Evolutionary conservation across 2,329 filamentous ascomycete genomes (phyloP).

Genomic region (Colletotrichum spinosum): DNA sequence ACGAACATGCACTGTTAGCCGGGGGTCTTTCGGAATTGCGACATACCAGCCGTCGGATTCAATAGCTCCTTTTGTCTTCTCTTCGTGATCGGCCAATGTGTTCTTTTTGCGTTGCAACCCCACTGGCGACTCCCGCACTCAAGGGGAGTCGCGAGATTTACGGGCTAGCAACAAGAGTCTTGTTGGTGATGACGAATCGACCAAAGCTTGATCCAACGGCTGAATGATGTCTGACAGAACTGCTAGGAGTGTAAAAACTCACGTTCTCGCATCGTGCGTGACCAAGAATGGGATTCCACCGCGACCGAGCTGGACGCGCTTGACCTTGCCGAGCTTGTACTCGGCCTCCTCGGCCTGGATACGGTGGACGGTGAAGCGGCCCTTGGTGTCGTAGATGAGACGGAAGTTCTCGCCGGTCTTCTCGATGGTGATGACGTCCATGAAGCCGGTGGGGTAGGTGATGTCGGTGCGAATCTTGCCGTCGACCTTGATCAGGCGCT

Average conservation of each 20-base stretch:
- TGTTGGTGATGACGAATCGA: conserved; percentile 58
- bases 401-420: conserved; percentile 99
- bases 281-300: conserved; percentile 99
- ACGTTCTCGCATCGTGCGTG: conserved; percentile 99
- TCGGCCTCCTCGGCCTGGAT: conserved; percentile 98
- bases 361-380: conserved; percentile 99
- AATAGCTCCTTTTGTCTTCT: conserved; percentile 47
- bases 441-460: conserved; percentile 98
- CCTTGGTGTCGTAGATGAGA: conserved; percentile 99
- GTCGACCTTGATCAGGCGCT: conserved; percentile 99
- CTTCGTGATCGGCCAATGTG: conserved; percentile 29
- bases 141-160: neutral
- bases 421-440: conserved; percentile 99
- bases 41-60: conserved; percentile 67
- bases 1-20: conserved; percentile 51
- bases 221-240: conserved; percentile 95
- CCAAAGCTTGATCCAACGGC: conserved; percentile 99
- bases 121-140: neutral
- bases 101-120: conserved; percentile 35
- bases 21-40: conserved; percentile 40
- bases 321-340: conserved; percentile 99
- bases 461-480: conserved; percentile 99
- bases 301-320: conserved; percentile 98
- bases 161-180: conserved; percentile 19
- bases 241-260: conserved; percentile 66